Percentiles rank a stretch among this genome's conserved stretches.
Conservation (phyloP, 1,284 basidiomycete species). For the Moniliella sp. region DNA sequence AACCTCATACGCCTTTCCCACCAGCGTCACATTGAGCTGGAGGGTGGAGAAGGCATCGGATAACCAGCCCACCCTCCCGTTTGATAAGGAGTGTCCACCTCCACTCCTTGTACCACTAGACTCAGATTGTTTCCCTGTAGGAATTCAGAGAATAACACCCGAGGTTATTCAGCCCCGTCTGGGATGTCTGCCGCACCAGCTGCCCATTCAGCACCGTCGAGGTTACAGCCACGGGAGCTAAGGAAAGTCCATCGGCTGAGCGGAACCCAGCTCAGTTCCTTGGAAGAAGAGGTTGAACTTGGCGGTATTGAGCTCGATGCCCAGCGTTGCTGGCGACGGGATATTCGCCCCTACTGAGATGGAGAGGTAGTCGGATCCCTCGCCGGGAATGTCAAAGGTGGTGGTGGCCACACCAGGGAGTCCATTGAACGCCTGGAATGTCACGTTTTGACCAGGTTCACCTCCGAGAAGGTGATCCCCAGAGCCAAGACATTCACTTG, state of each 20-base stretch:
- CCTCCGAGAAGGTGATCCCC: slow-evolving; percentile 49
- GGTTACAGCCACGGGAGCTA: slow-evolving; percentile 42
- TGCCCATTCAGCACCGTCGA: slow-evolving; percentile 44
- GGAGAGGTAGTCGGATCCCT: slow-evolving; percentile 48
- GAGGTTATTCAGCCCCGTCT: slow-evolving; percentile 40
- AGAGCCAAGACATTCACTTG: slow-evolving; percentile 47
- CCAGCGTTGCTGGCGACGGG: slow-evolving; percentile 48
- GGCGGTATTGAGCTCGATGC: slow-evolving; percentile 51
- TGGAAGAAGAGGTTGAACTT: slow-evolving; percentile 43
- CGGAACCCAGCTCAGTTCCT: slow-evolving; percentile 36
- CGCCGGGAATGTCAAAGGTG: slow-evolving; percentile 44
- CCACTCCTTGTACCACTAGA: slow-evolving; percentile 44
- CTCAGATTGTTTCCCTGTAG: slow-evolving; percentile 47
- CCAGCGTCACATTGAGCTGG: slow-evolving; percentile 44
- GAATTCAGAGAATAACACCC: slow-evolving; percentile 50
- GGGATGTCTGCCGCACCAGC: slow-evolving; percentile 40
- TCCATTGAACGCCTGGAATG: slow-evolving; percentile 51
- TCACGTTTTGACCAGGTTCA: slow-evolving; percentile 46
- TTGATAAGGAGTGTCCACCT: slow-evolving; percentile 39
- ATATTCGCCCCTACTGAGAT: slow-evolving; percentile 49
- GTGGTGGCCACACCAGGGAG: slow-evolving; percentile 44
- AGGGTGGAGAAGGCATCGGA: slow-evolving; percentile 50
- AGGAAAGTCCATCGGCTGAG: slow-evolving; percentile 37
- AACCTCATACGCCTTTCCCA: slow-evolving; percentile 47
- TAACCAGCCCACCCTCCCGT: slow-evolving; percentile 46